Evolutionary conservation across 192 early-diverging fungal genomes (phyloP).

Genomic region (Gaertneriomyces sp.): DNA sequence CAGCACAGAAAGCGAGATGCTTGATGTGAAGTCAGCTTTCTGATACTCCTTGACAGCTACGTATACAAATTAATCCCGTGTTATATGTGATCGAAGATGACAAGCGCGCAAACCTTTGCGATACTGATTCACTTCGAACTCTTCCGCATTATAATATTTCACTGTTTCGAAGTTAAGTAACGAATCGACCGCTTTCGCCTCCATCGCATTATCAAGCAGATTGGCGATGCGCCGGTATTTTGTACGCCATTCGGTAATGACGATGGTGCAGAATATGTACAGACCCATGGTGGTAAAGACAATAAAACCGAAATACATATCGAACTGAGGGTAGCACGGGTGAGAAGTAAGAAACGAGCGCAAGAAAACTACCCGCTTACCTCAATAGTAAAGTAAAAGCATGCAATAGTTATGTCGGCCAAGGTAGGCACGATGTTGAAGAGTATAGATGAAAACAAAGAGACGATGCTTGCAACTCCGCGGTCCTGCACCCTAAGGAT

Average conservation of each 20-base stretch:
- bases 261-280: constrained; percentile 77
- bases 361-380: neutral
- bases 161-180: constrained; percentile 98
- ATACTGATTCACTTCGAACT: constrained; percentile 81
- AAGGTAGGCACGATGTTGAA: constrained; percentile 28
- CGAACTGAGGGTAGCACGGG: constrained; percentile 38
- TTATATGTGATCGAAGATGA: too few species aligned
- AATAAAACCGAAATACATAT: constrained; percentile 74
- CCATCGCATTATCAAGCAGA: constrained; percentile 79
- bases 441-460: constrained; percentile 27
- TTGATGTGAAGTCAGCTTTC: constrained; percentile 79
- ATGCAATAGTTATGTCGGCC: constrained; percentile 23
- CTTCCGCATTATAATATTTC: constrained; percentile 93
- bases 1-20: constrained; percentile 68
- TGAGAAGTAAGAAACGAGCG: neutral
- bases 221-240: constrained; percentile 76
- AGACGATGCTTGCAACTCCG: constrained; percentile 64
- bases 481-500: constrained; percentile 70
- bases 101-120: constrained; percentile 14
- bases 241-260: constrained; percentile 69
- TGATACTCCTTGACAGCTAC: constrained; percentile 77
- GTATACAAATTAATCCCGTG: too few species aligned
- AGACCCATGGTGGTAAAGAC: constrained; percentile 82
- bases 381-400: constrained; percentile 26
- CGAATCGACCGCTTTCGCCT: constrained; percentile 79